phyloP scores from a whole-genome alignment of 2,329 filamentous ascomycete species.

The Colletotrichum kahawae region DNA sequence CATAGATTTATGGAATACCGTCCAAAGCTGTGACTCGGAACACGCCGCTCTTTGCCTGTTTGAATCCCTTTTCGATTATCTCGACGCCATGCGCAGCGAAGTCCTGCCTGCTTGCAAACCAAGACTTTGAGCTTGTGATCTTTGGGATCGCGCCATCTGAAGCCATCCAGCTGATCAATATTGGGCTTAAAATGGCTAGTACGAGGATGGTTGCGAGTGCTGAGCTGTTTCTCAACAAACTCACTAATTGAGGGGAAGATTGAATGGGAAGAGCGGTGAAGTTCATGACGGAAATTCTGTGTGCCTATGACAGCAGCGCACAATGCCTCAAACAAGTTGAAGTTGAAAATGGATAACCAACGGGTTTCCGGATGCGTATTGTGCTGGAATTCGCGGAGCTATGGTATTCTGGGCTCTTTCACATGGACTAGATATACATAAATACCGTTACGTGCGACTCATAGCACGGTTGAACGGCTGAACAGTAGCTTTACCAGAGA shows the following conservation, averaged over 20 bases:
- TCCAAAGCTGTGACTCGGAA: conserved; percentile 9
- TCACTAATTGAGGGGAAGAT: background rate
- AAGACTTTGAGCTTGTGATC: conserved; percentile 7
- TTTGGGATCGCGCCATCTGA: background rate
- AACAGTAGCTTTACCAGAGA: background rate
- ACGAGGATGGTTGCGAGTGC: background rate
- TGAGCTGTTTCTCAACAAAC: background rate
- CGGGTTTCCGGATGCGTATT: background rate
- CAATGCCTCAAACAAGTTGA: background rate
- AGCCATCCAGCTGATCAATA: background rate
- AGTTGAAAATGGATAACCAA: background rate
- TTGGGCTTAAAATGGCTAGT: background rate
- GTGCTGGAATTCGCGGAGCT: background rate
- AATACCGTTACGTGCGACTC: background rate
- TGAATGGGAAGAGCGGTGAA: background rate
- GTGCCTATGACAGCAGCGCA: background rate
- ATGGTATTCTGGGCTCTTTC: background rate
- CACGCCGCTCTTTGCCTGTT: background rate
- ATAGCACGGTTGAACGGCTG: background rate
- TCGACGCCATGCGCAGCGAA: conserved; percentile 11
- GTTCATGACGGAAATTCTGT: background rate
- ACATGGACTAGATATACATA: background rate
- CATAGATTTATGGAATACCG: background rate
- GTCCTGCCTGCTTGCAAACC: conserved; percentile 7
- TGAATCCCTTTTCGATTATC: conserved; percentile 12